A percentile compares a stretch with the other conserved stretches of the same genome.
Conservation (phyloP, 1,139 yeast genomes). For the Suzukiozyma palmioleophila region DNA sequence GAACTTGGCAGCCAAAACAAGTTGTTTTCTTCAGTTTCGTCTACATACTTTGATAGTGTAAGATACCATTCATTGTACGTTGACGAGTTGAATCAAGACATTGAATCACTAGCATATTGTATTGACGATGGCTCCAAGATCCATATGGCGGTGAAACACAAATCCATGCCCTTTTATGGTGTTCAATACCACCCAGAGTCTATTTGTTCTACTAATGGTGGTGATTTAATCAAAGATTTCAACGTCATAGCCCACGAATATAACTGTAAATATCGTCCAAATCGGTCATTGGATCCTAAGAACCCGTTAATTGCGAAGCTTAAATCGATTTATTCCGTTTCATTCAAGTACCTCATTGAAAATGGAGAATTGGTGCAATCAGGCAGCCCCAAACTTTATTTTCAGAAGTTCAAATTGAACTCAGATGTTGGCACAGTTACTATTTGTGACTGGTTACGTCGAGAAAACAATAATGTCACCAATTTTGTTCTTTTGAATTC, state of each 20-base stretch:
- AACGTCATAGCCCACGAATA: conserved; percentile 45
- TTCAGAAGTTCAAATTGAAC: conserved; percentile 15
- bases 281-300: conserved; percentile 2
- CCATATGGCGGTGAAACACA: conserved; percentile 78
- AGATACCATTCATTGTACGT: conserved; percentile 87
- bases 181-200: conserved; percentile 98
- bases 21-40: conserved; percentile 19
- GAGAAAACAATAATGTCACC: conserved; percentile 11
- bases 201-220: conserved; percentile 73
- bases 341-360: conserved; percentile 7
- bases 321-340: conserved; percentile 2
- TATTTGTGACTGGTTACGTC: conserved; percentile 44
- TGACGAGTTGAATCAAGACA: conserved; percentile 19
- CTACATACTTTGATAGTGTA: conserved; percentile 54
- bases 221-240: conserved; percentile 56
- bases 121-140: conserved; percentile 26
- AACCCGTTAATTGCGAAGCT: background rate
- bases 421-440: conserved; percentile 28
- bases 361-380: conserved; percentile 7
- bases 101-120: conserved; percentile 59
- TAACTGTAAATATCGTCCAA: conserved; percentile 20
- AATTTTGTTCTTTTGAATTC: conserved; percentile 65
- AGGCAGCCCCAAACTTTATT: conserved; percentile 7
- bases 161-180: conserved; percentile 68
- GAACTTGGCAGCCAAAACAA: conserved; percentile 21